Evolutionary conservation across 495 filamentous ascomycete species (phyloP), one percentile per base, ranked within the genome.

Genomic region (Podospora pseudopauciseta): DNA sequence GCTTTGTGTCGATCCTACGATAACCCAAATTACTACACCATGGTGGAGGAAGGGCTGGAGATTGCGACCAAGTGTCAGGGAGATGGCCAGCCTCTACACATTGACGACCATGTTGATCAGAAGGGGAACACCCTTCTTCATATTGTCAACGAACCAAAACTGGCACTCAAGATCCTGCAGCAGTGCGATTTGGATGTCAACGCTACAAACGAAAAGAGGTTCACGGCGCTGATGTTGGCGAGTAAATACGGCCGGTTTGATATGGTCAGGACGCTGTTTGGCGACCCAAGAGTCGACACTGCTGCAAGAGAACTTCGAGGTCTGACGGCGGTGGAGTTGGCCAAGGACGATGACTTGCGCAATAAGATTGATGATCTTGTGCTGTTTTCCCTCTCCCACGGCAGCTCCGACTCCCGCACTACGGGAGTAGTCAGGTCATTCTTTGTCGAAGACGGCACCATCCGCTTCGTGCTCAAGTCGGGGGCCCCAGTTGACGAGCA

Each of bases 181-280:
- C 86, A 89, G 56, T 95, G 93, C 76, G 96, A 99, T 72, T 89
- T 92, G 19, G 93, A 98, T 75, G 91, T 93, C 49, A 99, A 99
- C 78, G 95, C 95, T 0, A 90, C 89, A 0, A 99, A 99, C 73
- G 96, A 98, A 74, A 97, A 93, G 81, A 90, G 85, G 60, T 98
- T 98, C 73, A 99, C 96, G 0, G 88, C 96, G 1, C 81, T 99
- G 63, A 99, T 99, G 96, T 91, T 98, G 66, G 94, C 94, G n/a
- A 97, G 93, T 83, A 99, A 99, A 79, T 99, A 97, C 73, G 95
- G 94, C 27, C 87, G 96, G 59, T 90, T 96, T 19, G 95, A 97
- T 69, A 90, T 94, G 84, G 94, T 99, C 6, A 86, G 93, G 66
- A 89, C 89, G 18, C 83, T 99, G 15, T 97, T 97, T 74, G 85